Conservation (phyloP, 768 basidiomycete genomes). For the Boletus sensibilis region DNA sequence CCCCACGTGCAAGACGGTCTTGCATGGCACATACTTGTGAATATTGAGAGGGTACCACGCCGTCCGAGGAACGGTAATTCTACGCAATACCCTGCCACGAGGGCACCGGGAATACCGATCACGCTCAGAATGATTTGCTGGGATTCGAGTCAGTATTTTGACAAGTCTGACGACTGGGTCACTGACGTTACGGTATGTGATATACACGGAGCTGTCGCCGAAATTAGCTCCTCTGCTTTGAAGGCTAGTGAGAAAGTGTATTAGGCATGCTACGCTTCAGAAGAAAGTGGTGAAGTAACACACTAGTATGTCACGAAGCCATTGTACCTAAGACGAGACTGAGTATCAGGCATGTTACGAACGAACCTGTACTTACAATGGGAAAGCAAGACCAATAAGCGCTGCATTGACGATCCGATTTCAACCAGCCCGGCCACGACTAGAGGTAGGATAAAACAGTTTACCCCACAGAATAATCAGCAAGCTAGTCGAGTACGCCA, state of each 20-base stretch:
- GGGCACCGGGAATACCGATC: conserved; percentile 55
- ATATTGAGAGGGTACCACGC: conserved; percentile 51
- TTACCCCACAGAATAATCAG: conserved; percentile 55
- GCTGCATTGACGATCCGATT: conserved; percentile 36
- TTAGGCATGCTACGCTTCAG: neutral
- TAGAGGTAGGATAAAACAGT: neutral
- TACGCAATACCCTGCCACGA: conserved; percentile 53
- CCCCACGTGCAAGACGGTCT: neutral
- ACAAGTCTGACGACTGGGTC: neutral
- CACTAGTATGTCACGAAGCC: conserved; percentile 55
- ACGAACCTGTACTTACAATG: conserved; percentile 43
- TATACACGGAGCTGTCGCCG: conserved; percentile 66
- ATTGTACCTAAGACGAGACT: conserved; percentile 40
- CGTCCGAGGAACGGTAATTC: conserved; percentile 52
- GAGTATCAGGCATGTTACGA: neutral
- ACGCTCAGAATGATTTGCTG: conserved; percentile 58
- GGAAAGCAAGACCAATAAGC: conserved; percentile 75
- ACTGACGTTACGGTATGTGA: conserved; percentile 69
- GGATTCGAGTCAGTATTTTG: conserved; percentile 4
- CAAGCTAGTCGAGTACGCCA: conserved; percentile 51
- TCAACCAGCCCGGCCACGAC: neutral
- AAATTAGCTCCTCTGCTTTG: conserved; percentile 65
- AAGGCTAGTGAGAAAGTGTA: conserved; percentile 41
- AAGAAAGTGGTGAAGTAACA: neutral
- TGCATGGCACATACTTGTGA: conserved; percentile 39